A percentile compares a stretch with the other conserved stretches of the same genome.
Evolutionary conservation across 192 early-diverging fungal genomes (phyloP).

Genomic region (Podila horticola): DNA sequence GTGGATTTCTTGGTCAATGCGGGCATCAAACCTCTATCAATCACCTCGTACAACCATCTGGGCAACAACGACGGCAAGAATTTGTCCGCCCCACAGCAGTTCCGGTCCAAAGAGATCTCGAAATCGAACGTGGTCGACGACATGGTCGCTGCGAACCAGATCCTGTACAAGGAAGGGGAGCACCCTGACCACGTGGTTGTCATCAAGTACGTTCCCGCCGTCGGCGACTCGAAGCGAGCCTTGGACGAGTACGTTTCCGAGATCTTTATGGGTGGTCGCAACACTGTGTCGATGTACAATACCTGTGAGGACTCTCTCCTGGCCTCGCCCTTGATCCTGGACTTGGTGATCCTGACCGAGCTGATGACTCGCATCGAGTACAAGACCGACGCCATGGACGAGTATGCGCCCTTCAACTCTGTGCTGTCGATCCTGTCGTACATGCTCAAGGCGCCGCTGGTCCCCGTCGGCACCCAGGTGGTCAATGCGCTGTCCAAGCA

Average conservation of each 20-base stretch:
- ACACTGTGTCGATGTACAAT: conserved; percentile 97
- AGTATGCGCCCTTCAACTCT: conserved; percentile 91
- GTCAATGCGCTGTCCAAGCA: conserved; percentile 97
- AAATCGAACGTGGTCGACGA: conserved; percentile 99
- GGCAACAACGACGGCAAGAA: conserved; percentile 99
- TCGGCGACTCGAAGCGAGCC: conserved; percentile 98
- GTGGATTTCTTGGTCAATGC: conserved; percentile 99
- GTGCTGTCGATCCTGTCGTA: conserved; percentile 89
- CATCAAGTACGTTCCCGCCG: conserved; percentile 98
- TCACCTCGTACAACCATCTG: conserved; percentile 97
- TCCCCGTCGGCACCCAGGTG: conserved; percentile 92
- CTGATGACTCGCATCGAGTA: conserved; percentile 97
- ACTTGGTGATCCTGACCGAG: conserved; percentile 94
- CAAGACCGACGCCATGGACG: conserved; percentile 77
- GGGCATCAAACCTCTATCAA: conserved; percentile 97
- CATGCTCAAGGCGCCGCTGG: conserved; percentile 99
- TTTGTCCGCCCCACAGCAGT: conserved; percentile 96
- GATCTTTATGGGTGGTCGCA: conserved; percentile 98
- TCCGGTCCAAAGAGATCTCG: conserved; percentile 99
- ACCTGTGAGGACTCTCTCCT: conserved; percentile 99
- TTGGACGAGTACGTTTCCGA: conserved; percentile 98
- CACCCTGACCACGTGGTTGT: conserved; percentile 86
- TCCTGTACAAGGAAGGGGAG: conserved; percentile 87
- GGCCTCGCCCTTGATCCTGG: conserved; percentile 97
- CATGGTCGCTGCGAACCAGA: conserved; percentile 95